Percentiles rank a stretch among this genome's conserved stretches.
phyloP scores from a whole-genome alignment of 2,329 filamentous ascomycete species.

The Cladophialophora immunda region DNA sequence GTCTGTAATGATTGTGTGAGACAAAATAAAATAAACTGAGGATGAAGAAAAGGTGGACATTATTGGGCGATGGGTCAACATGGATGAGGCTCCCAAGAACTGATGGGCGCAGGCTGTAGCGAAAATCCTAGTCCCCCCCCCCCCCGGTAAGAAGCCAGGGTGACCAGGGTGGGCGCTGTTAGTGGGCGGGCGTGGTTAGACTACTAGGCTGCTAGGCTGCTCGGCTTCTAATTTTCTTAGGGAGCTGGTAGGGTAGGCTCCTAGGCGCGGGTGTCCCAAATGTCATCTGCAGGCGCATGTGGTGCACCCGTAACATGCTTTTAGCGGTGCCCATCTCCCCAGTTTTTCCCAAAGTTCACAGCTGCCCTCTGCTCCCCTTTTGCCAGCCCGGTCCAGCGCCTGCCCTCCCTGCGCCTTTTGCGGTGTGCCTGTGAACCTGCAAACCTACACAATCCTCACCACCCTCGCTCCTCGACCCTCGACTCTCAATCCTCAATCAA shows the following conservation, averaged over 20 bases:
- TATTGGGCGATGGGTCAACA: no score
- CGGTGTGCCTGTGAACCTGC: constrained; percentile 7
- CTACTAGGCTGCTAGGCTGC: background rate
- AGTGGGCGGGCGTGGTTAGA: background rate
- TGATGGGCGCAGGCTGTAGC: background rate
- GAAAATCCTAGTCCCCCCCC: background rate
- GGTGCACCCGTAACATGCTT: constrained; percentile 12
- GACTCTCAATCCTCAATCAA: constrained; percentile 8
- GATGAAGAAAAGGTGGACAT: background rate
- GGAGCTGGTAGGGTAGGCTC: background rate
- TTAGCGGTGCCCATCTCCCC: constrained; percentile 17
- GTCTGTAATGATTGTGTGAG: constrained; percentile 1
- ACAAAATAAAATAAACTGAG: background rate
- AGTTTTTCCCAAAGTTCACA: constrained; percentile 10
- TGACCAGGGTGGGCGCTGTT: background rate
- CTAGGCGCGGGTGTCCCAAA: constrained; percentile 12
- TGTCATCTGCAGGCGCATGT: constrained; percentile 18
- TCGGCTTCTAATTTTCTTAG: background rate
- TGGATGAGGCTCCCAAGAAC: constrained; percentile 14
- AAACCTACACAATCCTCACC: constrained; percentile 8
- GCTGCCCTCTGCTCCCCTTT: constrained; percentile 12
- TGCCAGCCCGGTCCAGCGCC: constrained; percentile 1
- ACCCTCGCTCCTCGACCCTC: background rate
- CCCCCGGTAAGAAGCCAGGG: constrained; percentile 2
- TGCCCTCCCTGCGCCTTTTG: constrained; percentile 8